These are phyloP conservation scores for Hypomyces perniciosus DNA, from an alignment of 2,329 filamentous ascomycete genomes.

Conservation along the genomic window DNA sequence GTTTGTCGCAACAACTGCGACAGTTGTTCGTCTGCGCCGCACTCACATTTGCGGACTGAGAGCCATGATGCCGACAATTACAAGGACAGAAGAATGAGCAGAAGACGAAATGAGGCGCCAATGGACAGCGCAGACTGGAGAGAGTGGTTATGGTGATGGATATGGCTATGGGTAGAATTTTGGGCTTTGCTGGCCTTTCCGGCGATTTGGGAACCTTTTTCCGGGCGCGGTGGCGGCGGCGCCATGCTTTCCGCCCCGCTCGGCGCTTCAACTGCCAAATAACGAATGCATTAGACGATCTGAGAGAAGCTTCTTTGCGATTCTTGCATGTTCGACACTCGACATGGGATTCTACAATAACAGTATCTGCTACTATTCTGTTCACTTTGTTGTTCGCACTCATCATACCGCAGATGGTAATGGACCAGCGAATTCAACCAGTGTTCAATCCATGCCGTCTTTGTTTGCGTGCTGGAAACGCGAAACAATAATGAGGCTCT, in stretches of 20 bases:
- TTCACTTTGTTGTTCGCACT: background rate
- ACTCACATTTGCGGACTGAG: constrained; percentile 60
- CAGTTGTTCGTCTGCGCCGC: background rate
- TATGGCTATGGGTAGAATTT: background rate
- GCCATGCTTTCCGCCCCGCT: constrained; percentile 6
- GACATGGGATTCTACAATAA: background rate
- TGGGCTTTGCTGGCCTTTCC: constrained; percentile 16
- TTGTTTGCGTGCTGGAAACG: too few species aligned
- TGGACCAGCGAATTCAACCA: too few species aligned
- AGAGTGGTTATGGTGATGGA: background rate
- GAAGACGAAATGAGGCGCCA: background rate
- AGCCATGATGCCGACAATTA: constrained; percentile 46
- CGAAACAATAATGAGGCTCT: too few species aligned
- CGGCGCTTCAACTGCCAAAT: background rate
- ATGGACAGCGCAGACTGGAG: background rate
- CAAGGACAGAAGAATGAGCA: constrained; percentile 1
- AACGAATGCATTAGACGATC: background rate
- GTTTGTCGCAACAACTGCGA: background rate
- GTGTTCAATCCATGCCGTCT: too few species aligned
- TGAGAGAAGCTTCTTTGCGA: background rate
- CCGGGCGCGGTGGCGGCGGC: constrained; percentile 9
- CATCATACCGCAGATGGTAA: too few species aligned
- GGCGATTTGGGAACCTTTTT: constrained; percentile 17
- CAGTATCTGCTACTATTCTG: background rate
- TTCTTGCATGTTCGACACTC: background rate